Evolutionary conservation across 2,329 filamentous ascomycete genomes (phyloP), one percentile per base, ranked within the genome.

Genomic region (Atkinsonella hypoxylon): DNA sequence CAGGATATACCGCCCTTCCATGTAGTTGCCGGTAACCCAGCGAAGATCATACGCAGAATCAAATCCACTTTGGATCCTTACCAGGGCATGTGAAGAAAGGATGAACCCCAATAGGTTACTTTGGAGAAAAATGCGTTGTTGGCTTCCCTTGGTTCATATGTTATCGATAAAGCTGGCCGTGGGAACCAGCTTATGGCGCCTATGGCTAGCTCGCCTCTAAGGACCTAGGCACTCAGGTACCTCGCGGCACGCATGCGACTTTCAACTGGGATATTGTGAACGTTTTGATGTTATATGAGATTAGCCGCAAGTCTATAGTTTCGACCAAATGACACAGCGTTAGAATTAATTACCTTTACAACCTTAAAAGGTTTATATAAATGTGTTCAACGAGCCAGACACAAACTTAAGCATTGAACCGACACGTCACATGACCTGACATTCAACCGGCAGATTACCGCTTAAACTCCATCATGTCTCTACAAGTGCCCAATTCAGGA

Each of bases 1-100:
- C 10, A 61, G 60, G 58, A 61, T 11, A 64, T 68, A 2, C 59
- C 63, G 31, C 51, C 60, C 0, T 57, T 55, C 13, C 59, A 61
- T 45, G 61, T 62, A 18, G 60, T 58, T 4, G 60, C 59, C 2
- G 61, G 61, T 9, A 62, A 62, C 1, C 61, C 61, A 8, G 60
- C 60, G 8, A 43, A 46, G 1, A 36, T 51, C 18, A 39, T 51
- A 42, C 41, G 50, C 41, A 48, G 36, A 17, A 48, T 51, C 40
- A 45, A 51, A 13, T 48, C 50, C 9, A 47, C 34, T 11, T 5
- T 51, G 32, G 26, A 51, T 31, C 39, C 38, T 15, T 30, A 48
- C 18, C 32, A 45, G 22, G 39, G 34, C 13, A 15, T 15, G 34
- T 36, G 34, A 36, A 36, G 34, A 36, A 36, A 36, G 34, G 15